These are phyloP conservation scores for Kurtzmaniella cleridarum DNA, from an alignment of 805 yeast genomes.

Conservation along the genomic window DNA sequence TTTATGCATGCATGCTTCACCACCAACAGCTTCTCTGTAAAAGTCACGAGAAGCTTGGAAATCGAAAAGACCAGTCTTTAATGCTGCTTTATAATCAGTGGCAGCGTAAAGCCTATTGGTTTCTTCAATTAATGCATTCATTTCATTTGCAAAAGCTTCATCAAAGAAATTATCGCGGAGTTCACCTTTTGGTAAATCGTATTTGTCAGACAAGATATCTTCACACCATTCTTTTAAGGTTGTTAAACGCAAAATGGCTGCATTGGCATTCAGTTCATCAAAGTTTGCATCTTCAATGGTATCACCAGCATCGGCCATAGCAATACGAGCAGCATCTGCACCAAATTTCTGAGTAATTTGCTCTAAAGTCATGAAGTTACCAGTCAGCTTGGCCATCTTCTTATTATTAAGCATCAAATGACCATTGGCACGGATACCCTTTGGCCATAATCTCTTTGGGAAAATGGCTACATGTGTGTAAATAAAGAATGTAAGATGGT, in stretches of 20 bases:
- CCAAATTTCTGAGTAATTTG: slow-evolving; percentile 86
- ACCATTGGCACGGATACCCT: slow-evolving; percentile 90
- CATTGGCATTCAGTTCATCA: slow-evolving; percentile 94
- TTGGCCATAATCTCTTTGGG: slow-evolving; percentile 90
- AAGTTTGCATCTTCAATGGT: slow-evolving; percentile 96
- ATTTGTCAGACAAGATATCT: slow-evolving; percentile 52
- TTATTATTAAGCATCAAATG: slow-evolving; percentile 93
- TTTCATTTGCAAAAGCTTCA: slow-evolving; percentile 85
- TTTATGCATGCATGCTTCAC: slow-evolving; percentile 64
- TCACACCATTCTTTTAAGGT: slow-evolving; percentile 96
- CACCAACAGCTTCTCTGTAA: slow-evolving; percentile 75
- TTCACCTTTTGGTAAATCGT: slow-evolving; percentile 45
- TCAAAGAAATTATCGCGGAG: slow-evolving; percentile 62
- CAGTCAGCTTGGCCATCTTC: slow-evolving; percentile 97
- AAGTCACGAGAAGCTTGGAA: slow-evolving; percentile 93
- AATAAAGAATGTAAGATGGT: slow-evolving; percentile 93
- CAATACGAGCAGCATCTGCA: slow-evolving; percentile 96
- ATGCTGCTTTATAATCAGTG: slow-evolving; percentile 82
- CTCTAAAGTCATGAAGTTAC: slow-evolving; percentile 89
- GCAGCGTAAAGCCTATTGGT: slow-evolving; percentile 64
- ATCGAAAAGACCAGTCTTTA: slow-evolving; percentile 88
- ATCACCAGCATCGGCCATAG: slow-evolving; percentile 98
- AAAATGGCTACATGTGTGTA: slow-evolving; percentile 90
- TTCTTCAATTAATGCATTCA: slow-evolving; percentile 74
- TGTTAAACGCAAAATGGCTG: slow-evolving; percentile 89